These are phyloP conservation scores for Oryza australiensis DNA, from an alignment of 176 grass and related monocot genomes.

Conservation along the genomic window DNA sequence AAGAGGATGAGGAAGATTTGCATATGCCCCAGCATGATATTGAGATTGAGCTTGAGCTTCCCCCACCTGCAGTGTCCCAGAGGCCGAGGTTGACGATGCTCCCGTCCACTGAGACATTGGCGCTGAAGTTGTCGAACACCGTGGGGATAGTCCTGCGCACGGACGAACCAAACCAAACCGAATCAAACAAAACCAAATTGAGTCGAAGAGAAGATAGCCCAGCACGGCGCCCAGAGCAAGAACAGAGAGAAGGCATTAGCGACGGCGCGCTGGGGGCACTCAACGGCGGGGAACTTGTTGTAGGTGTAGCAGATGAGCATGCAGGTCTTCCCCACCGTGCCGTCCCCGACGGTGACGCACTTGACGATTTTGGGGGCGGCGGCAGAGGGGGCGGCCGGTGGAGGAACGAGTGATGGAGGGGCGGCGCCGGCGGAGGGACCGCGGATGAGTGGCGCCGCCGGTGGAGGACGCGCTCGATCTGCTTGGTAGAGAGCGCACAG, in stretches of 20 bases:
- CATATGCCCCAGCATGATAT: not conserved
- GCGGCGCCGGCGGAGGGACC: too few species aligned
- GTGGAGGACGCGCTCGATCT: too few species aligned
- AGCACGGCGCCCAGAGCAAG: not conserved
- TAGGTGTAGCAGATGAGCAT: conserved; percentile 99
- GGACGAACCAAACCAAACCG: not conserved
- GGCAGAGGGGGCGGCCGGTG: too few species aligned
- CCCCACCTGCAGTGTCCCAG: conserved; percentile 67
- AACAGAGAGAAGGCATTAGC: not conserved
- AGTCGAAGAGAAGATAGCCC: not conserved
- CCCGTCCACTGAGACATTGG: conserved; percentile 68
- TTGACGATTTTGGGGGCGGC: too few species aligned
- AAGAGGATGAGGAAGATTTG: not conserved
- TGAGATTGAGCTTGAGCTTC: not conserved
- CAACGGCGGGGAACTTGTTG: conserved; percentile 91
- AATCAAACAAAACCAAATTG: not conserved
- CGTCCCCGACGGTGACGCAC: conserved; percentile 84
- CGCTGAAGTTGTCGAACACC: conserved; percentile 78
- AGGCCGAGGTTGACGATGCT: conserved; percentile 68
- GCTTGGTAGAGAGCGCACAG: too few species aligned
- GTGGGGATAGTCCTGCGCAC: conserved; percentile 70
- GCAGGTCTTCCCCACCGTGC: conserved; percentile 90
- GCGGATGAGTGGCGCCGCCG: too few species aligned
- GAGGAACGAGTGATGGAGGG: too few species aligned
- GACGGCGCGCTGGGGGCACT: not conserved